Evolutionary conservation across 169 alveolate genomes (phyloP), one percentile per base, ranked within the genome.

Genomic region (Plasmodium falciparum): DNA sequence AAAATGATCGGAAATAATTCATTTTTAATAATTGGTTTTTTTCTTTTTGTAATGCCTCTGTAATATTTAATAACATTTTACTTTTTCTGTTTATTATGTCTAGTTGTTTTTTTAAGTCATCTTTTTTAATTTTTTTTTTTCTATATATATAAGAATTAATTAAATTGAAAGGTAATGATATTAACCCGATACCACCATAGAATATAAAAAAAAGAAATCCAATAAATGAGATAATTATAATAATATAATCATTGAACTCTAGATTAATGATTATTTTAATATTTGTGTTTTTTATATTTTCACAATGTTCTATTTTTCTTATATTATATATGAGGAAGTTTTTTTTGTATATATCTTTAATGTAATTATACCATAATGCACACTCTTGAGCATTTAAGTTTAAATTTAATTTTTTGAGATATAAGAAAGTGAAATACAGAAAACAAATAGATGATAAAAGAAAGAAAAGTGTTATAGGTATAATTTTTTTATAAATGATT

Each of bases 331-430:
- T 67, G 9, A 69, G 49, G 0, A 80, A 47, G 2, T 80, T 33
- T 17, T 49, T 80, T 69, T 26, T 80, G 12, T 52, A 45, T 12
- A 54, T 80, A 9, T 67, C 26, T 24, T 39, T 47, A 7, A 80
- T 67, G 62, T 80, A 80, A 17, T 56, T 50, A 15, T 80, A 80
- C 90, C 78, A 80, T 13, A 17, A 1, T 67, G 45, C 26, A 67
- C 90, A 80, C 9, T 61, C 85, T 54, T 67, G 33, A n/a, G 90
- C 90, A 69, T 66, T 69, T 80, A 80, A 39, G 7, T 22, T 50
- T 29, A 80, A 50, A 22, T n/a, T 50, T 17, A 80, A 4, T 50
- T 69, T 67, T 33, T n/a, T 56, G 39, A 29, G 39, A 29, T 29
- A 29, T 29, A 29, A 29, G 39, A 29, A 29, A 29, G 39, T 29